Conservation (phyloP, 495 filamentous ascomycete genomes). For the Xylona heveae region DNA sequence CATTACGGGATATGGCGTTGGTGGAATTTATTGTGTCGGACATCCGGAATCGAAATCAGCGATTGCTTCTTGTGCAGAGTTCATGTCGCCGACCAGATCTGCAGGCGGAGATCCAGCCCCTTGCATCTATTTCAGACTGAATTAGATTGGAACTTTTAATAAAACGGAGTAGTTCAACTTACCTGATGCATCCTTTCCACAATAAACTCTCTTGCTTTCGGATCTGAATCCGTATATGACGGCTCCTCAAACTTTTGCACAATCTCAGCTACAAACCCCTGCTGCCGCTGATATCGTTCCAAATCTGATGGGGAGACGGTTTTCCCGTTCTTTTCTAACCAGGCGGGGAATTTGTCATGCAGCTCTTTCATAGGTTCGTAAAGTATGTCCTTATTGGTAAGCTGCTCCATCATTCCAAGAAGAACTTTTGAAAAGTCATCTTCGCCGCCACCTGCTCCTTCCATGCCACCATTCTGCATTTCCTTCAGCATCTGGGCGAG, state of each 20-base stretch:
- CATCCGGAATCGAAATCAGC: slow-evolving; percentile 50
- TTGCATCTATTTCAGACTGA: slow-evolving; percentile 93
- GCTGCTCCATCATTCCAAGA: slow-evolving; percentile 92
- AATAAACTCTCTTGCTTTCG: slow-evolving; percentile 71
- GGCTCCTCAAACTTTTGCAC: slow-evolving; percentile 67
- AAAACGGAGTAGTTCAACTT: slow-evolving; percentile 10
- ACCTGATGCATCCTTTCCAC: slow-evolving; percentile 97
- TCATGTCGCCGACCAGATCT: slow-evolving; percentile 80
- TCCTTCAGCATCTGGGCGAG: slow-evolving; percentile 71
- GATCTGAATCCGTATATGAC: slow-evolving; percentile 60
- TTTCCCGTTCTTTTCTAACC: slow-evolving; percentile 59
- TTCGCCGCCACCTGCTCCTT: slow-evolving; percentile 40
- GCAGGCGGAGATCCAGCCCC: slow-evolving; percentile 70
- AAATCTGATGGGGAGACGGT: slow-evolving; percentile 46
- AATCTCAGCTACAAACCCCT: slow-evolving; percentile 65
- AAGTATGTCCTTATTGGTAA: slow-evolving; percentile 93
- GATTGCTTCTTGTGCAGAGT: slow-evolving; percentile 48
- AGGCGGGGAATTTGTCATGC: slow-evolving; percentile 70
- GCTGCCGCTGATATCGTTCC: slow-evolving; percentile 62
- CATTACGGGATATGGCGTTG: slow-evolving; percentile 8
- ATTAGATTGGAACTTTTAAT: slow-evolving; percentile 5
- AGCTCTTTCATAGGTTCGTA: slow-evolving; percentile 97
- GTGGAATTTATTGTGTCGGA: slow-evolving; percentile 36
- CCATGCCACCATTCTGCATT: slow-evolving; percentile 25
- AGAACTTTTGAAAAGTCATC: slow-evolving; percentile 86